Evolutionary conservation across 2,329 filamentous ascomycete genomes (phyloP).

Genomic region (Aspergillus glaucus): DNA sequence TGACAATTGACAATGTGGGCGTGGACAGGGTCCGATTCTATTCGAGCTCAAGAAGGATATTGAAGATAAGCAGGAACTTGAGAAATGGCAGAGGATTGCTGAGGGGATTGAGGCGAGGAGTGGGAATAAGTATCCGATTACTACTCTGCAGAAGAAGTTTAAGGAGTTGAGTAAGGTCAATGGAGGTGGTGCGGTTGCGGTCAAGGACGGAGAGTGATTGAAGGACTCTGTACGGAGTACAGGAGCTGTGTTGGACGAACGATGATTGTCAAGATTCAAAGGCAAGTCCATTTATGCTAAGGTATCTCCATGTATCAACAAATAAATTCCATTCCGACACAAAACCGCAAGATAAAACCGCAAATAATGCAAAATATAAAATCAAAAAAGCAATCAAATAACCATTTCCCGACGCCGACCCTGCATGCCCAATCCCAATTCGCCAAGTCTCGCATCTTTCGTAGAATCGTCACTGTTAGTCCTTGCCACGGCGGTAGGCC

Average conservation of each 20-base stretch:
- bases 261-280: background rate
- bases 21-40: slow-evolving; percentile 21
- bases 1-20: background rate
- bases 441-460: slow-evolving; percentile 10
- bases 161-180: background rate
- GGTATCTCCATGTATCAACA: background rate
- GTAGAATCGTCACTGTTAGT: slow-evolving; percentile 21
- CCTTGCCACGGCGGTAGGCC: slow-evolving; percentile 25
- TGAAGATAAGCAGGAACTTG: background rate
- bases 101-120: background rate
- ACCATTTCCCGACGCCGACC: slow-evolving; percentile 24
- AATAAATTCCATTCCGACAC: background rate
- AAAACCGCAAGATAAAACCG: slow-evolving; percentile 1
- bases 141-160: background rate
- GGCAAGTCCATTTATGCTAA: background rate
- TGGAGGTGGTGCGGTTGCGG: background rate
- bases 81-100: background rate
- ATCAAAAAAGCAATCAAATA: slow-evolving; percentile 15
- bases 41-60: slow-evolving; percentile 7
- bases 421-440: slow-evolving; percentile 15
- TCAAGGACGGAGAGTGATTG: background rate
- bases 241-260: background rate
- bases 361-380: slow-evolving; percentile 5
- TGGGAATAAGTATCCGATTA: background rate
- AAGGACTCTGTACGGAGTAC: background rate